Percentiles rank a stretch among this genome's conserved stretches.
These are phyloP conservation scores for Tylopilus balloui DNA, from an alignment of 768 basidiomycete species.

Conservation along the genomic window DNA sequence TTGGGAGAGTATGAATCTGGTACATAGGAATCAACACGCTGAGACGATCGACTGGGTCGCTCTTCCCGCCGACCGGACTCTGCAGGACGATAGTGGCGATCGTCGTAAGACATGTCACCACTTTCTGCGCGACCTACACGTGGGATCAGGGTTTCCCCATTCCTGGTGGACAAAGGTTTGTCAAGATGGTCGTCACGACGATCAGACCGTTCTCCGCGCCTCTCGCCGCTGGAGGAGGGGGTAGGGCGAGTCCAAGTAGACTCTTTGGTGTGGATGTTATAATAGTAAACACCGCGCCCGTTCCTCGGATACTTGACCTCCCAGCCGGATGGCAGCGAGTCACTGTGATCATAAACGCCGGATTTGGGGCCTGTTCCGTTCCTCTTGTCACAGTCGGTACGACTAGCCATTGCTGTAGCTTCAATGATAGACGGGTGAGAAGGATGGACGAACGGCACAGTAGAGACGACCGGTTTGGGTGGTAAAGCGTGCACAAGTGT, in stretches of 20 bases:
- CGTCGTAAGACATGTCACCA: conserved; percentile 46
- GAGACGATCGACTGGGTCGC: conserved; percentile 17
- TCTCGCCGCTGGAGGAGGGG: conserved; percentile 26
- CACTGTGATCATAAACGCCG: conserved; percentile 25
- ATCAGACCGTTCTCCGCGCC: conserved; percentile 21
- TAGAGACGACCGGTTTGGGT: conserved; percentile 55
- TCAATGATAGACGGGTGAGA: conserved; percentile 57
- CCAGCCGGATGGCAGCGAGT: conserved; percentile 54
- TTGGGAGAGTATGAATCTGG: conserved; percentile 28
- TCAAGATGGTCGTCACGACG: conserved; percentile 28
- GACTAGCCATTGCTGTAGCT: conserved; percentile 57
- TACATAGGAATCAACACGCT: conserved; percentile 25
- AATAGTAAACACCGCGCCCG: conserved; percentile 50
- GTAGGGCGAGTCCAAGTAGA: conserved; percentile 57
- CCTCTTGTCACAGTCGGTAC: conserved; percentile 42
- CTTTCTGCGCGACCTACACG: conserved; percentile 30
- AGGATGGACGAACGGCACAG: conserved; percentile 48
- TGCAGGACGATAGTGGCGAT: conserved; percentile 63
- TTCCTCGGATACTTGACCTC: conserved; percentile 51
- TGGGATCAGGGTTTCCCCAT: conserved; percentile 17
- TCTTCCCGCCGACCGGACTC: conserved; percentile 29
- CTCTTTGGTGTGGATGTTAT: conserved; percentile 51
- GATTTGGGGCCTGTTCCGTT: conserved; percentile 30
- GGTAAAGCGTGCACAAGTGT: conserved; percentile 64
- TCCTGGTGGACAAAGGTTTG: conserved; percentile 23